phyloP scores from a whole-genome alignment of 2,329 filamentous ascomycete genomes.

The Teratosphaeria epicoccoides region DNA sequence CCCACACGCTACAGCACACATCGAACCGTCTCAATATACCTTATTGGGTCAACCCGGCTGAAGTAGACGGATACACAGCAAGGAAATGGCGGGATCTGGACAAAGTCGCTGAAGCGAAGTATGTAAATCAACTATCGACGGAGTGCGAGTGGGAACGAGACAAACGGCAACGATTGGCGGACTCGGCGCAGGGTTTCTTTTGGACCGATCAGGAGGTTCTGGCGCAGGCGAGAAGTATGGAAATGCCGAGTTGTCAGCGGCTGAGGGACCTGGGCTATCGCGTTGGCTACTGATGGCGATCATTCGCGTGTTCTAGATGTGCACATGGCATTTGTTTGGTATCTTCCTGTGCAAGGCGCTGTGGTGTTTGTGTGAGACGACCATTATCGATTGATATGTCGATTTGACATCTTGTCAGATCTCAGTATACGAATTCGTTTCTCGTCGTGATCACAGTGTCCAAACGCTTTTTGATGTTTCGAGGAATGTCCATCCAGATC shows the following conservation, averaged over 20 bases:
- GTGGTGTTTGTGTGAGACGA: not conserved
- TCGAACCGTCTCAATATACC: slow-evolving; percentile 62
- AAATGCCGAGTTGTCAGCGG: slow-evolving; percentile 49
- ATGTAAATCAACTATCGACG: slow-evolving; percentile 54
- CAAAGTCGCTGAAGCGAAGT: slow-evolving; percentile 61
- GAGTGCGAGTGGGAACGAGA: slow-evolving; percentile 67
- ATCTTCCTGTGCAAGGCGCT: not conserved
- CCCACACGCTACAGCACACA: slow-evolving; percentile 62
- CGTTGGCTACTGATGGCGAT: slow-evolving; percentile 7
- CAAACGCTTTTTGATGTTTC: too few relatives aligned
- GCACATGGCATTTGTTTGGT: not conserved
- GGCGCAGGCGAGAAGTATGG: slow-evolving; percentile 54
- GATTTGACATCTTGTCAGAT: too few relatives aligned
- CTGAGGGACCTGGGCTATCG: slow-evolving; percentile 40
- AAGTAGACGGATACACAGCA: slow-evolving; percentile 59
- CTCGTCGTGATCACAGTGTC: too few relatives aligned
- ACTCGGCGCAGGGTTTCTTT: slow-evolving; percentile 81
- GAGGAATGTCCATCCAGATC: too few relatives aligned
- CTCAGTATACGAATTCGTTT: too few relatives aligned
- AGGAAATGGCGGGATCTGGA: slow-evolving; percentile 67
- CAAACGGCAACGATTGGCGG: slow-evolving; percentile 54
- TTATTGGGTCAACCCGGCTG: slow-evolving; percentile 75
- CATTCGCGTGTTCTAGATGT: not conserved
- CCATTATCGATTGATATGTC: not conserved
- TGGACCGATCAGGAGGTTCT: slow-evolving; percentile 71